Conservation (phyloP, 805 yeast species). For the Ascoidea asiatica region DNA sequence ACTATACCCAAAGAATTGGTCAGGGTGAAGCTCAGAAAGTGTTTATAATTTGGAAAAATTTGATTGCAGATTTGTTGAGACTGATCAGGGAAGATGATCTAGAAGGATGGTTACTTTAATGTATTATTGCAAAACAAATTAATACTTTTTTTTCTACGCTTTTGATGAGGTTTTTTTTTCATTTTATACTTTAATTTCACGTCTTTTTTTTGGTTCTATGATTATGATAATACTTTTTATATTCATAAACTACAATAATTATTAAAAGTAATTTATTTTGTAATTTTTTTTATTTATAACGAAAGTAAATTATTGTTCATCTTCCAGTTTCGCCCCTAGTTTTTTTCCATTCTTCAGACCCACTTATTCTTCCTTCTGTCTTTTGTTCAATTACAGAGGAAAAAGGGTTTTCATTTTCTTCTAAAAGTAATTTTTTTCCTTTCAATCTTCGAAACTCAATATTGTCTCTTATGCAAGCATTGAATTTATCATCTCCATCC, state of each 20-base stretch:
- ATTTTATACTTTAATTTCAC: no score
- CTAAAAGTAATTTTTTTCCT: slow-evolving; percentile 7
- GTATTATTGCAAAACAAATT: no score
- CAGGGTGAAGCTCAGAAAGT: not conserved
- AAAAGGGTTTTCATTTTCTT: slow-evolving; percentile 2
- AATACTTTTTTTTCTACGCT: no score
- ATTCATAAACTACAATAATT: no score
- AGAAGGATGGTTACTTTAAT: slow-evolving; percentile 8
- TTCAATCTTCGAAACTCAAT: slow-evolving; percentile 20
- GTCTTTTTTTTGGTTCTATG: no score
- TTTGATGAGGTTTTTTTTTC: no score
- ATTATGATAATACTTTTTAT: no score
- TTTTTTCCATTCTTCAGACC: slow-evolving; percentile 64
- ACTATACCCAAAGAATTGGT: slow-evolving; percentile 2
- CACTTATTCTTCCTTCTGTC: slow-evolving; percentile 49
- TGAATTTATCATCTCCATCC: slow-evolving; percentile 22
- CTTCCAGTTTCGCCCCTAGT: slow-evolving; percentile 66
- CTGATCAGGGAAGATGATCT: slow-evolving; percentile 5
- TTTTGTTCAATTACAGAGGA: slow-evolving; percentile 11
- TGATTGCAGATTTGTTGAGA: slow-evolving; percentile 3
- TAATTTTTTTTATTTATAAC: no score
- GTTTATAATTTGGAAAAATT: slow-evolving; percentile 3
- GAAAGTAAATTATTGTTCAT: no score
- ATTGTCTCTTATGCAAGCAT: slow-evolving; percentile 23
- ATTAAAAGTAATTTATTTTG: no score